phyloP scores from a whole-genome alignment of 768 basidiomycete genomes.

The Chalciporus chontae region DNA sequence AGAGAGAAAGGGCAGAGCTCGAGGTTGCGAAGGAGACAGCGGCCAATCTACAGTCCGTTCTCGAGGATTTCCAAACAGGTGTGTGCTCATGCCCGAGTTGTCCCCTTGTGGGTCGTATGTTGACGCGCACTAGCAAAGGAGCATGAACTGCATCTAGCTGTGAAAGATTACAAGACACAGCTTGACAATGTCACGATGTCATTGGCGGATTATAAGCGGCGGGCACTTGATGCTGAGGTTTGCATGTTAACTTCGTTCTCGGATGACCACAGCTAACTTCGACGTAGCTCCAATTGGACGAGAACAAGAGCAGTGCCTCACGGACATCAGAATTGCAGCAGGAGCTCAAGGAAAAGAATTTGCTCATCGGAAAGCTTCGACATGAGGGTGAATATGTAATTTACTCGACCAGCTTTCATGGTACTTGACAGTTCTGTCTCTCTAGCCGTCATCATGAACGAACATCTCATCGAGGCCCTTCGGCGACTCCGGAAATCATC shows the following conservation, averaged over 20 bases:
- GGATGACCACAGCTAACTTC: constrained; percentile 2
- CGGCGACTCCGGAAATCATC: constrained; percentile 86
- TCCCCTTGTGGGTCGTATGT: neutral
- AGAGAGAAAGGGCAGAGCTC: constrained; percentile 53
- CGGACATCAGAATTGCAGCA: constrained; percentile 75
- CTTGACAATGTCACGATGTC: constrained; percentile 66
- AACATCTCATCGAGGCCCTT: constrained; percentile 97
- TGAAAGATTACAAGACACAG: constrained; percentile 77
- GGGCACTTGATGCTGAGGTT: constrained; percentile 87
- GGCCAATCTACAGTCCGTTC: constrained; percentile 82
- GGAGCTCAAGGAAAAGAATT: constrained; percentile 92
- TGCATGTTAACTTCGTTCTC: constrained; percentile 12
- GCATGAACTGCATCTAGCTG: constrained; percentile 80
- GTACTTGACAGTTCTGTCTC: neutral
- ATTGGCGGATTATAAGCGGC: constrained; percentile 86
- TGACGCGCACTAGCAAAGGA: constrained; percentile 65
- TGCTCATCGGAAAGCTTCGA: constrained; percentile 91
- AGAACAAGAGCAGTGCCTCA: constrained; percentile 61
- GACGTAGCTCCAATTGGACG: constrained; percentile 67
- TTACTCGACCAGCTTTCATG: neutral
- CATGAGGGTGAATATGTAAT: constrained; percentile 71
- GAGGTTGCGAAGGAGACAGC: constrained; percentile 71
- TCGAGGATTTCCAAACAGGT: constrained; percentile 96
- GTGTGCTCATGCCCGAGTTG: constrained; percentile 24
- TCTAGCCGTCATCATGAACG: constrained; percentile 92